Conservation (phyloP, 768 basidiomycete genomes). For the Pisolithus sp. region DNA sequence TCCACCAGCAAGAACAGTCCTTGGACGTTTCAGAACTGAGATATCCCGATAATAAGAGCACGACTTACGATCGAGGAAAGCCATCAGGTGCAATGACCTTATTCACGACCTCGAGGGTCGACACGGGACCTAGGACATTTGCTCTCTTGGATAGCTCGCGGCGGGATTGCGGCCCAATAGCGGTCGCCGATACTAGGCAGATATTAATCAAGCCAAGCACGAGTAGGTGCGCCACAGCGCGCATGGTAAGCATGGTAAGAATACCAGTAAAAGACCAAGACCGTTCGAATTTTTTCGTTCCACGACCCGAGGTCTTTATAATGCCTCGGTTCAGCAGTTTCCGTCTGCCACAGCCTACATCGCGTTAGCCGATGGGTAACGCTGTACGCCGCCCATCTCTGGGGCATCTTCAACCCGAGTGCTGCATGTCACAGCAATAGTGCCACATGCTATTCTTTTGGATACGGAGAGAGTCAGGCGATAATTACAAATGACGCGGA, state of each 20-base stretch:
- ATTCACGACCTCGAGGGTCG: slow-evolving; percentile 30
- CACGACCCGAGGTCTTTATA: too few species aligned
- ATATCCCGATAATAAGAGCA: background rate
- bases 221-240: background rate
- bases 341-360: too few species aligned
- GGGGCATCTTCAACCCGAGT: too few species aligned
- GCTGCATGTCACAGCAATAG: too few species aligned
- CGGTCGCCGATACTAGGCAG: background rate
- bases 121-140: background rate
- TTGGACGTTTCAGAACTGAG: background rate
- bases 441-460: too few species aligned
- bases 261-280: background rate
- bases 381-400: too few species aligned
- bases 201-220: background rate
- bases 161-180: background rate
- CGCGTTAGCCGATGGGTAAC: too few species aligned
- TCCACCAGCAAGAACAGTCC: too few species aligned
- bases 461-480: too few species aligned
- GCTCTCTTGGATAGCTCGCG: background rate
- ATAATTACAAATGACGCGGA: too few species aligned
- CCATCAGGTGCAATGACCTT: slow-evolving; percentile 37
- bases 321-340: too few species aligned
- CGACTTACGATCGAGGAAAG: slow-evolving; percentile 1
- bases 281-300: too few species aligned
- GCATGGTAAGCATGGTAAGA: background rate